phyloP scores from a whole-genome alignment of 2,329 filamentous ascomycete species.

The Rutstroemia sp. region DNA sequence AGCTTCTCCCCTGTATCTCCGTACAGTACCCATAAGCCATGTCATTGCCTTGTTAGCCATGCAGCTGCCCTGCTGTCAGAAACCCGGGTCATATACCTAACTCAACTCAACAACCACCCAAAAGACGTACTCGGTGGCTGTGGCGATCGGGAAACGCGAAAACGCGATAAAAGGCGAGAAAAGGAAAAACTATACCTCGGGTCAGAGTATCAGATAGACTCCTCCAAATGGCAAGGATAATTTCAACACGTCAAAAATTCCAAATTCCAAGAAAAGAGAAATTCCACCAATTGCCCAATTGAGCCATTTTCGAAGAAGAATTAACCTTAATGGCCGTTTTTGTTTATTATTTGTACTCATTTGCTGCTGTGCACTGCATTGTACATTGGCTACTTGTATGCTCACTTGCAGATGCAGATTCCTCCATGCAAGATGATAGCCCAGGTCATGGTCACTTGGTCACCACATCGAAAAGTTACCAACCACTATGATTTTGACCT shows the following conservation, averaged over 20 bases:
- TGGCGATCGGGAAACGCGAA: neutral
- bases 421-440: slow-evolving; percentile 4
- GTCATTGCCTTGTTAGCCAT: slow-evolving; percentile 7
- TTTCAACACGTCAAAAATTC: too few relatives aligned
- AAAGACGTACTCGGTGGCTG: slow-evolving; percentile 4
- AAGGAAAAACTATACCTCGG: neutral
- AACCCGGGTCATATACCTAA: neutral
- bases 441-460: slow-evolving; percentile 1
- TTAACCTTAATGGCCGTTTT: neutral
- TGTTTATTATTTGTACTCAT: neutral
- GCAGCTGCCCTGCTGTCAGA: slow-evolving; percentile 8
- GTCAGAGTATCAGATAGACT: neutral
- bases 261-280: too few relatives aligned
- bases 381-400: too few relatives aligned
- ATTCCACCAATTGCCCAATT: too few relatives aligned
- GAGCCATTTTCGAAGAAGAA: neutral
- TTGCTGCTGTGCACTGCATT: too few relatives aligned
- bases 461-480: slow-evolving; percentile 10
- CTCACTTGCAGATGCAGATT: neutral
- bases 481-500: slow-evolving; percentile 11
- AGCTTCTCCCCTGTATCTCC: neutral
- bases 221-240: too few relatives aligned
- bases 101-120: too few relatives aligned
- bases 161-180: neutral
- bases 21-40: neutral